These are phyloP conservation scores for Boletus patriciae DNA, from an alignment of 768 basidiomycete species.

Conservation along the genomic window DNA sequence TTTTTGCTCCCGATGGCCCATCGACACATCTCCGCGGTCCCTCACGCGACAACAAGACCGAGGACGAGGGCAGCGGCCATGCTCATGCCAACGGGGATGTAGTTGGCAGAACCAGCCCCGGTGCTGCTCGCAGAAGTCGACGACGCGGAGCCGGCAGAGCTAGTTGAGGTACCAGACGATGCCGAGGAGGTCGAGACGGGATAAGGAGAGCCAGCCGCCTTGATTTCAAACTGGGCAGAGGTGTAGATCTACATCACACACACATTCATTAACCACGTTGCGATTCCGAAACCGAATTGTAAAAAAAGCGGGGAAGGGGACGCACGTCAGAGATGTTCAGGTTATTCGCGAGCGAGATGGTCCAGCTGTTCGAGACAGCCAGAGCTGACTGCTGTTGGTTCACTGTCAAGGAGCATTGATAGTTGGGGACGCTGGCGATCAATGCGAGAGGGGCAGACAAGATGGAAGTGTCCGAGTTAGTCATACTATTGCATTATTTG, in stretches of 20 bases:
- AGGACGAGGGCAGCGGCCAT: slow-evolving; percentile 30
- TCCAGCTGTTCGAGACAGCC: slow-evolving; percentile 47
- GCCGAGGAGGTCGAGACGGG: slow-evolving; percentile 39
- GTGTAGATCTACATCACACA: slow-evolving; percentile 51
- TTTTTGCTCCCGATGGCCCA: neutral
- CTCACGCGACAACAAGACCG: slow-evolving; percentile 30
- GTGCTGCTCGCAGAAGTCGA: slow-evolving; percentile 17
- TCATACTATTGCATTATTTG: slow-evolving; percentile 35
- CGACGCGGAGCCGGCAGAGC: slow-evolving; percentile 16
- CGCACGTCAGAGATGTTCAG: slow-evolving; percentile 55
- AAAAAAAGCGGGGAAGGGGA: slow-evolving; percentile 8
- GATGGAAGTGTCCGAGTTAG: slow-evolving; percentile 44
- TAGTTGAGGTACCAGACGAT: slow-evolving; percentile 26
- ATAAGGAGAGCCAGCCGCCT: slow-evolving; percentile 53
- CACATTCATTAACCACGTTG: neutral
- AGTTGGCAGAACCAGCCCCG: slow-evolving; percentile 17
- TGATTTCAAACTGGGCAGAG: slow-evolving; percentile 60
- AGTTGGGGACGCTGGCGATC: slow-evolving; percentile 54
- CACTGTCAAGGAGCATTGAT: slow-evolving; percentile 57
- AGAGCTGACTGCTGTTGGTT: slow-evolving; percentile 45
- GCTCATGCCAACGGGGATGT: slow-evolving; percentile 30
- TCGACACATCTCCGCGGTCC: neutral
- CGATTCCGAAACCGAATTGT: neutral
- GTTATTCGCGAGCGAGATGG: slow-evolving; percentile 48
- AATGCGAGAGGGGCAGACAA: slow-evolving; percentile 39